phyloP scores from a whole-genome alignment of 352 stramenopile genomes.

The Phytophthora pluvialis region DNA sequence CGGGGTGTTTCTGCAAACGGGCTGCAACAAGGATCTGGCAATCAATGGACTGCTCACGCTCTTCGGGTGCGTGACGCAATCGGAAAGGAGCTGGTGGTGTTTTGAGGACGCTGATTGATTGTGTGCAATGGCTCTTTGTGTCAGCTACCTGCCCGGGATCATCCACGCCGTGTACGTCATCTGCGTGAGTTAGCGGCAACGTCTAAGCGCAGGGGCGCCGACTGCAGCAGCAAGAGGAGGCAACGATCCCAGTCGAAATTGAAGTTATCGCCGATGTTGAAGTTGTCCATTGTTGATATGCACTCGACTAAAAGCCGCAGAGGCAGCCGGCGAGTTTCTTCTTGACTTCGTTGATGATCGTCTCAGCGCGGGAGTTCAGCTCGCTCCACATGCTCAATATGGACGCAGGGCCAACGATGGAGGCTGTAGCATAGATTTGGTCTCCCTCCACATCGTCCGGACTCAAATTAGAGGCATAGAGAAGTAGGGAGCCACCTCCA shows the following conservation, averaged over 20 bases:
- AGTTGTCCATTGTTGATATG: slow-evolving; percentile 5
- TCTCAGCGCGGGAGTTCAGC: slow-evolving; percentile 46
- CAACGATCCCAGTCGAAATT: slow-evolving; percentile 10
- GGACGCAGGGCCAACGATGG: slow-evolving; percentile 45
- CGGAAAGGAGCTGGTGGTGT: neutral
- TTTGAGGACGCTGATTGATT: slow-evolving; percentile 6
- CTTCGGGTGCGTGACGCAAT: slow-evolving; percentile 43
- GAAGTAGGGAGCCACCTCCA: slow-evolving; percentile 53
- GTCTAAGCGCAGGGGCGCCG: neutral
- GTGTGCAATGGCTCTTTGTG: neutral
- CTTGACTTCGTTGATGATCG: slow-evolving; percentile 60
- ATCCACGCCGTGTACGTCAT: slow-evolving; percentile 68
- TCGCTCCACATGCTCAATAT: slow-evolving; percentile 65
- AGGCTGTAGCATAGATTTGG: slow-evolving; percentile 49
- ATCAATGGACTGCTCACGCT: slow-evolving; percentile 75
- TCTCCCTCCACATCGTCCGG: slow-evolving; percentile 17
- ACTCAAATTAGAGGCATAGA: slow-evolving; percentile 24
- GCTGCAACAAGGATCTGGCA: slow-evolving; percentile 63
- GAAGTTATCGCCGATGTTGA: slow-evolving; percentile 14
- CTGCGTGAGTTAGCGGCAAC: slow-evolving; percentile 31
- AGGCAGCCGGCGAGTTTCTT: slow-evolving; percentile 63
- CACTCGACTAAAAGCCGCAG: slow-evolving; percentile 57
- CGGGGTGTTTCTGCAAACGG: slow-evolving; percentile 61
- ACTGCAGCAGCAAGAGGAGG: slow-evolving; percentile 4
- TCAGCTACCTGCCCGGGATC: slow-evolving; percentile 63